Evolutionary conservation across 225 moss, liverwort and hornwort species (phyloP).

Genomic region (Pleurozium schreberi): DNA sequence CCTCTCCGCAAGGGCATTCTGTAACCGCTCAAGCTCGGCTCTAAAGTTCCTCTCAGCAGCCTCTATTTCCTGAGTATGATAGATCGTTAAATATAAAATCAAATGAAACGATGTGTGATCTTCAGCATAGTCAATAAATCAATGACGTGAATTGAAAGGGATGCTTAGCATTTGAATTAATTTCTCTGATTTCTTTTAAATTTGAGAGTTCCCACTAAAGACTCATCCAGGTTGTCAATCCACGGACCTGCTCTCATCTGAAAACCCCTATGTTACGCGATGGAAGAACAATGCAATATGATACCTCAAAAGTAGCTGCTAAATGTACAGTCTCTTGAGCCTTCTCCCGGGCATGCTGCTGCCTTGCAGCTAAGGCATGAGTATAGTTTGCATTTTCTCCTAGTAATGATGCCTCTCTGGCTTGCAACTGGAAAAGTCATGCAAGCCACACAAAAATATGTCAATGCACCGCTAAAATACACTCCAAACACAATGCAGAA

Average conservation of each 20-base stretch:
- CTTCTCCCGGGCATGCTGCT: conserved; percentile 67
- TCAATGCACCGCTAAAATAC: neutral
- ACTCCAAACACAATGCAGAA: neutral
- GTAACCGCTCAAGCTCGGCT: conserved; percentile 44
- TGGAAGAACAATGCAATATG: neutral
- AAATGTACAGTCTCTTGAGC: conserved; percentile 49
- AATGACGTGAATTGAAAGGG: neutral
- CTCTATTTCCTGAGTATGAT: conserved; percentile 38
- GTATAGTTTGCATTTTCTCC: conserved; percentile 69
- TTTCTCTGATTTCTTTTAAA: neutral
- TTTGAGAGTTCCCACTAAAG: neutral
- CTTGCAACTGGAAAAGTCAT: conserved; percentile 50
- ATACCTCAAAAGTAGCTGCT: conserved; percentile 44
- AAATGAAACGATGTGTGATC: neutral
- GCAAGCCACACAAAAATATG: neutral
- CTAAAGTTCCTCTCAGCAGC: conserved; percentile 34
- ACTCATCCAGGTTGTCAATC: neutral
- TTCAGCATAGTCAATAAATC: neutral
- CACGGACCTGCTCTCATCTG: neutral
- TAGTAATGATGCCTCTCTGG: conserved; percentile 55
- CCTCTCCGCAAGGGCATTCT: conserved; percentile 40
- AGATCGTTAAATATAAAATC: neutral
- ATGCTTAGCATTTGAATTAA: neutral
- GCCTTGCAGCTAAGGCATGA: conserved; percentile 55
- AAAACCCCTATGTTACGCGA: neutral